Evolutionary conservation across 495 filamentous ascomycete genomes (phyloP).

Genomic region (Aspergillus indologenus): DNA sequence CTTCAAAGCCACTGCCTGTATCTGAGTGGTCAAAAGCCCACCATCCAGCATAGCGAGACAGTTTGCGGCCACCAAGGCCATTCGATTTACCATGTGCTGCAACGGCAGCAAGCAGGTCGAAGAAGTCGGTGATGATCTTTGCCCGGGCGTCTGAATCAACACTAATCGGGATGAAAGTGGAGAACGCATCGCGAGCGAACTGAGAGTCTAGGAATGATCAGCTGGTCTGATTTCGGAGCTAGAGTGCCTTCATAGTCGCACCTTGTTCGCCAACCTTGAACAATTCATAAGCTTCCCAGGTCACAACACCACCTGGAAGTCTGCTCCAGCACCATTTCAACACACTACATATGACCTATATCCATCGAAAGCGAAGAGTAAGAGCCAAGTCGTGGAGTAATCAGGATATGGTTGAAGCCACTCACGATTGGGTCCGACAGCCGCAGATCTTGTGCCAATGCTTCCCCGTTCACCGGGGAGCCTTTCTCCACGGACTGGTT

Average conservation of each 20-base stretch:
- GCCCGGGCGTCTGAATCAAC: constrained; percentile 83
- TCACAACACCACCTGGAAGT: constrained; percentile 86
- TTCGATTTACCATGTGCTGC: constrained; percentile 86
- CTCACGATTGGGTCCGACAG: constrained; percentile 90
- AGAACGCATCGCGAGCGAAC: constrained; percentile 88
- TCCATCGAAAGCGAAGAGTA: not conserved
- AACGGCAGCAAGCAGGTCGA: constrained; percentile 84
- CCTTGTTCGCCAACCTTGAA: constrained; percentile 94
- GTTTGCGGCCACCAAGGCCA: constrained; percentile 87
- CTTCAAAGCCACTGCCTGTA: constrained; percentile 87
- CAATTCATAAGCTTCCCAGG: constrained; percentile 94
- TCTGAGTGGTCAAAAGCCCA: constrained; percentile 96
- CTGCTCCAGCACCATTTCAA: constrained; percentile 99
- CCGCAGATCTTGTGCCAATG: constrained; percentile 79
- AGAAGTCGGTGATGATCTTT: constrained; percentile 93
- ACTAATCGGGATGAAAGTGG: constrained; percentile 93
- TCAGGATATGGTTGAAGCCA: not conserved
- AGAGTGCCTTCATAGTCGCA: constrained; percentile 32
- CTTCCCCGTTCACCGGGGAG: constrained; percentile 58
- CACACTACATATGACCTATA: constrained; percentile 84
- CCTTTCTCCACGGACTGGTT: constrained; percentile 49
- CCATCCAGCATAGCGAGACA: constrained; percentile 95
- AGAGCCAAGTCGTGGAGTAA: not conserved
- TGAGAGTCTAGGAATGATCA: constrained; percentile 66
- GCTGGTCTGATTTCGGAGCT: not conserved